phyloP scores from a whole-genome alignment of 2,329 filamentous ascomycete genomes.

The Plenodomus biglobosus region DNA sequence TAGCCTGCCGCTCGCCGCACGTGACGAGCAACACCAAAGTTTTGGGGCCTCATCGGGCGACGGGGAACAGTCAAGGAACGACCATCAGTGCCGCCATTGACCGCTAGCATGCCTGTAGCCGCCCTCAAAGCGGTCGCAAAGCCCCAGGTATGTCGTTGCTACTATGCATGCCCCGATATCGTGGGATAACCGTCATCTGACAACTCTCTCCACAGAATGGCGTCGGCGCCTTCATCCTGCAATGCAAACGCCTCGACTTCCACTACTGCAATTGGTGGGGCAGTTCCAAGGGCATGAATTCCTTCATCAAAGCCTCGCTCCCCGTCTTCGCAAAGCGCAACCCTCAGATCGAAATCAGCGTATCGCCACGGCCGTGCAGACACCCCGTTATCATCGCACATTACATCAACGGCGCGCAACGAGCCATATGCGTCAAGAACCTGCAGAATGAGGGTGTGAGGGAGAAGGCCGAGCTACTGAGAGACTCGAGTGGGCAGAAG shows the following conservation, averaged over 20 bases:
- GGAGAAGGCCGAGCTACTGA: conserved; percentile 73
- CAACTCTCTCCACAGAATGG: conserved; percentile 71
- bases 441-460: conserved; percentile 77
- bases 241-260: conserved; percentile 94
- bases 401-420: conserved; percentile 88
- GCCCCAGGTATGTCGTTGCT: conserved; percentile 52
- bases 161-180: not conserved
- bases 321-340: conserved; percentile 76
- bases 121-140: conserved; percentile 58
- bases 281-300: conserved; percentile 90
- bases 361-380: conserved; percentile 85
- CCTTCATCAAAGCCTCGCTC: conserved; percentile 78
- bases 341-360: conserved; percentile 85
- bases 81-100: conserved; percentile 15
- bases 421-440: conserved; percentile 87
- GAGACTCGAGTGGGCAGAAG: conserved; percentile 76
- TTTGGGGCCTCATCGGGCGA: conserved; percentile 2
- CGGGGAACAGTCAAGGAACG: conserved; percentile 3
- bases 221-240: conserved; percentile 92
- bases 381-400: conserved; percentile 87
- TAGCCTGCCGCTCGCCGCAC: conserved; percentile 25
- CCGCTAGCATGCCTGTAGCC: conserved; percentile 50
- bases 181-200: conserved; percentile 10
- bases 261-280: conserved; percentile 97
- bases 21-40: conserved; percentile 29